These are phyloP conservation scores for Rhamnella rubrinervis DNA, from an alignment of 331 rosid genomes.

Conservation along the genomic window DNA sequence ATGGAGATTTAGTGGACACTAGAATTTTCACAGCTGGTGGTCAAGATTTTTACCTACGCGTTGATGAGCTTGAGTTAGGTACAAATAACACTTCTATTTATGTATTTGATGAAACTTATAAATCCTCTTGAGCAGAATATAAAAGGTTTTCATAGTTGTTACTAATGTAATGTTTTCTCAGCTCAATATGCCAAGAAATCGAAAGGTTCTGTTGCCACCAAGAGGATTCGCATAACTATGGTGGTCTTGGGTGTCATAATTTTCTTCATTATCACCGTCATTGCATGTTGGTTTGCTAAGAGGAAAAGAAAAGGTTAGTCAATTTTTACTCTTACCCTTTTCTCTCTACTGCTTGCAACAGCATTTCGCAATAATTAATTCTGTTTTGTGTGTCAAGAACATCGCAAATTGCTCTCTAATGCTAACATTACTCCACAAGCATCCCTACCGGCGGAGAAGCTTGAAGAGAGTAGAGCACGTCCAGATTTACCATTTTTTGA, in stretches of 20 bases:
- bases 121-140: not conserved
- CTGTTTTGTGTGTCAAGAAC: not conserved
- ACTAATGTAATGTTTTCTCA: not conserved
- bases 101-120: not conserved
- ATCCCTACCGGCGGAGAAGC: slow-evolving; percentile 6
- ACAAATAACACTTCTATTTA: too few species aligned
- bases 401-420: slow-evolving; percentile 16
- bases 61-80: slow-evolving; percentile 45
- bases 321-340: not conserved
- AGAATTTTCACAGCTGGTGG: slow-evolving; percentile 23
- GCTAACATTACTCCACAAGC: not conserved
- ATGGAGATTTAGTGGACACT: slow-evolving; percentile 38
- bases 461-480: not conserved
- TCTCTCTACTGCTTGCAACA: not conserved
- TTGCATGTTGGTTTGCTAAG: slow-evolving; percentile 2
- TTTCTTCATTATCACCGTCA: slow-evolving; percentile 15
- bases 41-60: slow-evolving; percentile 40
- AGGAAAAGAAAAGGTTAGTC: slow-evolving; percentile 14
- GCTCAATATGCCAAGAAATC: slow-evolving; percentile 24
- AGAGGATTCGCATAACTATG: slow-evolving; percentile 8
- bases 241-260: not conserved
- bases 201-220: not conserved
- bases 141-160: too few species aligned
- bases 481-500: not conserved
- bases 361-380: not conserved